Percentiles rank a stretch among this genome's conserved stretches.
Evolutionary conservation across 192 early-diverging fungal species (phyloP).

Genomic region (Backusella mclennaniae): DNA sequence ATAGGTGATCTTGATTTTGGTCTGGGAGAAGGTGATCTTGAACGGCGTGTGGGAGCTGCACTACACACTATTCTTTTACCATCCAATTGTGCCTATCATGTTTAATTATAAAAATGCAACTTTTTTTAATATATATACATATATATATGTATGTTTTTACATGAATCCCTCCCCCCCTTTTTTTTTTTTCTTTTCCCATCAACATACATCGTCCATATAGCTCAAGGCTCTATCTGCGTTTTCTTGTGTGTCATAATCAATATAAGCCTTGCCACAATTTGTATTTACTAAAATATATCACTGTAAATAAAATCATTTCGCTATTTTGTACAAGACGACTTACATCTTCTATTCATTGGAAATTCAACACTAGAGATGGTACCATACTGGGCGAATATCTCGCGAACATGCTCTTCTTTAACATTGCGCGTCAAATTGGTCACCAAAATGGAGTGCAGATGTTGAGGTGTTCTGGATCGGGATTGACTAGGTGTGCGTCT

Average conservation of each 20-base stretch:
- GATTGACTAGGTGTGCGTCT: slow-evolving; percentile 23
- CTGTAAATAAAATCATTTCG: too few species aligned
- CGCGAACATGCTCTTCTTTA: slow-evolving; percentile 37
- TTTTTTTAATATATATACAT: not conserved
- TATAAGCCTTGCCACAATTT: slow-evolving; percentile 42
- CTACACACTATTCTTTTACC: slow-evolving; percentile 29
- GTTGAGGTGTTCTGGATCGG: slow-evolving; percentile 15
- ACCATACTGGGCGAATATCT: slow-evolving; percentile 42
- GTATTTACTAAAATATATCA: slow-evolving; percentile 20
- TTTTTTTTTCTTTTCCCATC: not conserved
- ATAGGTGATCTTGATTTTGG: slow-evolving; percentile 16
- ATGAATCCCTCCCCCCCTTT: not conserved
- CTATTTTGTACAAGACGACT: not conserved
- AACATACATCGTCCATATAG: slow-evolving; percentile 45
- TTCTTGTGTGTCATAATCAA: slow-evolving; percentile 38
- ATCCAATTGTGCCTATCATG: slow-evolving; percentile 44
- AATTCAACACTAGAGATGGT: slow-evolving; percentile 30
- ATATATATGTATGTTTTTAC: too few species aligned
- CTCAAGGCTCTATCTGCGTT: slow-evolving; percentile 45
- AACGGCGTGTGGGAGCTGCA: slow-evolving; percentile 33
- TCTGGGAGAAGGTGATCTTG: slow-evolving; percentile 18
- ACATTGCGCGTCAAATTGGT: slow-evolving; percentile 46
- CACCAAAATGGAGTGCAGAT: slow-evolving; percentile 20
- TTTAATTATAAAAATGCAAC: not conserved
- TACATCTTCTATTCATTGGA: slow-evolving; percentile 40